Evolutionary conservation across 2,329 filamentous ascomycete species (phyloP).

Genomic region (Penicillium sp.): DNA sequence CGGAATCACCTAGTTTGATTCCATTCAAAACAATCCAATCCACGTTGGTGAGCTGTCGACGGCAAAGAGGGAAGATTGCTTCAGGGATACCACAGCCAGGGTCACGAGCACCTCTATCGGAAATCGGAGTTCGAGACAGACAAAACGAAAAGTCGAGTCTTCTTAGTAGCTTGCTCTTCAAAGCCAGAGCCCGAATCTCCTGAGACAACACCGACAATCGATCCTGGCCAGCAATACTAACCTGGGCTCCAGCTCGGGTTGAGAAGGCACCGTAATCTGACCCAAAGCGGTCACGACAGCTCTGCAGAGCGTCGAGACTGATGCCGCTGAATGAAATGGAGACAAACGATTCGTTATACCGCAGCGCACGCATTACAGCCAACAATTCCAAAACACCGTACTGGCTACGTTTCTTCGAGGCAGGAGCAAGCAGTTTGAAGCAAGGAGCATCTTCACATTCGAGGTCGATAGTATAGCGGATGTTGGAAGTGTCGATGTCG

Average conservation of each 20-base stretch:
- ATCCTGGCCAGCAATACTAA: conserved; percentile 52
- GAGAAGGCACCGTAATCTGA: conserved; percentile 59
- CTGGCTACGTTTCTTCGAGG: conserved; percentile 43
- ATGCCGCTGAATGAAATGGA: conserved; percentile 65
- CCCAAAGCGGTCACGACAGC: conserved; percentile 57
- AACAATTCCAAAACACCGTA: conserved; percentile 63
- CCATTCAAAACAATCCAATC: conserved; percentile 68
- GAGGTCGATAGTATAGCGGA: conserved; percentile 60
- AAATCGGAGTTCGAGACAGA: conserved; percentile 53
- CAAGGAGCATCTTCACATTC: conserved; percentile 63
- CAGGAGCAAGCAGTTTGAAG: conserved; percentile 60
- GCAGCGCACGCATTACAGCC: conserved; percentile 63
- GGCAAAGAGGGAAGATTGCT: conserved; percentile 64
- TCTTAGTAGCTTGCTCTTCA: conserved; percentile 61
- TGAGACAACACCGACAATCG: conserved; percentile 61
- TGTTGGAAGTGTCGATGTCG: conserved; percentile 62
- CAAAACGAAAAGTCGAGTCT: conserved; percentile 63
- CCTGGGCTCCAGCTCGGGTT: conserved; percentile 55
- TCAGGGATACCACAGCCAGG: conserved; percentile 66
- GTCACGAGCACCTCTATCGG: conserved; percentile 50
- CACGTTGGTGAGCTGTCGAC: conserved; percentile 63
- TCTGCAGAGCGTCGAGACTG: conserved; percentile 61
- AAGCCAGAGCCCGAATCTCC: conserved; percentile 63
- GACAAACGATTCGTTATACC: conserved; percentile 67
- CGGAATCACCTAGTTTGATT: conserved; percentile 66